phyloP scores from a whole-genome alignment of 805 yeast genomes.

The Zygosaccharomyces gambellarensis region DNA sequence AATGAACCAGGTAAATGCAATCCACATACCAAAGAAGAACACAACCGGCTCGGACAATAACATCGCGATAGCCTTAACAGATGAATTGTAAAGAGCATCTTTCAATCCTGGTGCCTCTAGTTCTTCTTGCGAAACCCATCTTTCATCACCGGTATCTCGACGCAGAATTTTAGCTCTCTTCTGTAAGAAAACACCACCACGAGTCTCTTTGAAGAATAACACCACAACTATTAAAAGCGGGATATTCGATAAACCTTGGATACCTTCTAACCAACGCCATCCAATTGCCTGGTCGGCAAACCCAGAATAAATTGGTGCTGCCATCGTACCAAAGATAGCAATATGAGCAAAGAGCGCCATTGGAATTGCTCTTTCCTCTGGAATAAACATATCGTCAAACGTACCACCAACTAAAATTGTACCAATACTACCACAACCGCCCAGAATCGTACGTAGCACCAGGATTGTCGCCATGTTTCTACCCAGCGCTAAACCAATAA shows the following conservation, averaged over 20 bases:
- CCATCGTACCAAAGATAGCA: slow-evolving; percentile 4
- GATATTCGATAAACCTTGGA: slow-evolving; percentile 2
- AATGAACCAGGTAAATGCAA: slow-evolving; percentile 4
- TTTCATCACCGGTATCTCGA: slow-evolving; percentile 1
- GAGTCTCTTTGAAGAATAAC: slow-evolving; percentile 1
- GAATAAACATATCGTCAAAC: slow-evolving; percentile 3
- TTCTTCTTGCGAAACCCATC: slow-evolving; percentile 3
- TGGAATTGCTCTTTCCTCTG: slow-evolving; percentile 3
- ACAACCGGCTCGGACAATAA: slow-evolving; percentile 2
- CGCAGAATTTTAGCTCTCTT: slow-evolving; percentile 1
- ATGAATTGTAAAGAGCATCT: slow-evolving; percentile 2
- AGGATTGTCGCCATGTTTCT: slow-evolving; percentile 3
- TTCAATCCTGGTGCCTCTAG: slow-evolving; percentile 2
- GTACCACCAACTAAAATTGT: slow-evolving; percentile 5
- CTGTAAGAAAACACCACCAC: slow-evolving; percentile 4
- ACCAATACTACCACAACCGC: slow-evolving; percentile 2
- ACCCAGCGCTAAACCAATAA: slow-evolving; percentile 3
- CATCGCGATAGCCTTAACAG: slow-evolving; percentile 4
- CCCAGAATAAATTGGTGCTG: slow-evolving; percentile 3
- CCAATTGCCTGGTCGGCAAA: background rate
- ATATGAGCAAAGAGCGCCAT: slow-evolving; percentile 1
- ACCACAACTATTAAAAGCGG: slow-evolving; percentile 1
- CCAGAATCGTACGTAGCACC: slow-evolving; percentile 1
- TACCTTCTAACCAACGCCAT: slow-evolving; percentile 5
- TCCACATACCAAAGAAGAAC: slow-evolving; percentile 5